Percentiles rank a stretch among this genome's conserved stretches.
Evolutionary conservation across 352 stramenopile species (phyloP).

Genomic region (Globisporangium nagaii): DNA sequence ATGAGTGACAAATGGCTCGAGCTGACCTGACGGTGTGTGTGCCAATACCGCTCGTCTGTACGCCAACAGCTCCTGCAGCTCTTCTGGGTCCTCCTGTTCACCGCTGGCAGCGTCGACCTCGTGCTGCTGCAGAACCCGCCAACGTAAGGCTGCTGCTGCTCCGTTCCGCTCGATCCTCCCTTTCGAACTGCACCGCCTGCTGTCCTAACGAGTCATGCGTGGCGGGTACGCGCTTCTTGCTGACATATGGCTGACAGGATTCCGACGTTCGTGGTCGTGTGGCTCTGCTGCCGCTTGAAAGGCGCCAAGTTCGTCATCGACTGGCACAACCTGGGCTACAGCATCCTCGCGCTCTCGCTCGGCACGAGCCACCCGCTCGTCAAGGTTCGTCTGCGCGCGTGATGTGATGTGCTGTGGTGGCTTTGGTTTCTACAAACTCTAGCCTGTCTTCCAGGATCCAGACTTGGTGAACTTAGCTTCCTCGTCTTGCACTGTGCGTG

Average conservation of each 20-base stretch:
- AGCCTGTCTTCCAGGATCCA: no score
- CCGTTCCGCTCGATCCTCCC: no score
- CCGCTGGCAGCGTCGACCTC: conserved; percentile 78
- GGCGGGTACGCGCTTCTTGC: no score
- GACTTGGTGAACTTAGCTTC: no score
- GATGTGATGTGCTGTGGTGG: no score
- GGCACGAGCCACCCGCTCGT: conserved; percentile 57
- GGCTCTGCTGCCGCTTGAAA: conserved; percentile 64
- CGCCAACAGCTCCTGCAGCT: conserved; percentile 83
- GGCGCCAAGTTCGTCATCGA: conserved; percentile 95
- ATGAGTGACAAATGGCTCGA: no score
- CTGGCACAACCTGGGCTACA: conserved; percentile 99
- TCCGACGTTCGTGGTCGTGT: conserved; percentile 92
- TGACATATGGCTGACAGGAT: no score
- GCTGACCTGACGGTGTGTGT: conserved; percentile 6
- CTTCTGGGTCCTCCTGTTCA: conserved; percentile 71
- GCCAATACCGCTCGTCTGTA: no score
- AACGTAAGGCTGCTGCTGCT: no score
- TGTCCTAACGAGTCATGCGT: no score
- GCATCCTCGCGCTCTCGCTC: conserved; percentile 89
- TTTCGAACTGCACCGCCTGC: no score
- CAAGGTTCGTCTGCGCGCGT: conserved; percentile 53
- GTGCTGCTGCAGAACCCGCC: conserved; percentile 99
- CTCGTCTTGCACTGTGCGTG: conserved; percentile 4
- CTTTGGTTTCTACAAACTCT: no score